A percentile compares a stretch with the other conserved stretches of the same genome.
These are phyloP conservation scores for Kluyveromyces sp. DNA, from an alignment of 1,139 yeast genomes.

Conservation along the genomic window DNA sequence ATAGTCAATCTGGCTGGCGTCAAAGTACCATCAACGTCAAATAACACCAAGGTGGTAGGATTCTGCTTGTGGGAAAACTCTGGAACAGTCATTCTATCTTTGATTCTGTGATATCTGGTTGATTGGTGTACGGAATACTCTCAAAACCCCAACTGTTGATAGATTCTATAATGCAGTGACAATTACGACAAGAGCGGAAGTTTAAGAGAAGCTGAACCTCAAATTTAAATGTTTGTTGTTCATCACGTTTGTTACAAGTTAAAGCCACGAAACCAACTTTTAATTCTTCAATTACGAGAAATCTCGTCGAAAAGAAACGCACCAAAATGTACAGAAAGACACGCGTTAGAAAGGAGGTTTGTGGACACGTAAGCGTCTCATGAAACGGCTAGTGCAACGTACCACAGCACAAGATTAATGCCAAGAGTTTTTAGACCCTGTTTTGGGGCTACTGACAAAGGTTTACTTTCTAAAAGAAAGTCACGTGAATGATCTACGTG, in stretches of 20 bases:
- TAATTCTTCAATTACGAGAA: not conserved
- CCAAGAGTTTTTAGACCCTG: too few species aligned
- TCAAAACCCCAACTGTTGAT: not conserved
- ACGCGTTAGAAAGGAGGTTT: not conserved
- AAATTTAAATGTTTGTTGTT: too few species aligned
- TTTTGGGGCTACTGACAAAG: too few species aligned
- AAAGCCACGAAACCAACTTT: not conserved
- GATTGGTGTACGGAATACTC: not conserved
- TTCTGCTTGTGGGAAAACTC: constrained; percentile 36
- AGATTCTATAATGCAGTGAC: too few species aligned
- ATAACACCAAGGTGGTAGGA: constrained; percentile 56
- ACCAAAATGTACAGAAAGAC: too few species aligned
- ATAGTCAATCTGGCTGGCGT: constrained; percentile 90
- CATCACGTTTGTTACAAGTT: not conserved
- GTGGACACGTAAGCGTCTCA: not conserved
- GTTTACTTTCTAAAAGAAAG: too few species aligned
- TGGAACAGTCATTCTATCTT: constrained; percentile 28
- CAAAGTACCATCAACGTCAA: constrained; percentile 97
- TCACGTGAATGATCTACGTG: too few species aligned
- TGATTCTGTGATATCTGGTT: constrained; percentile 2
- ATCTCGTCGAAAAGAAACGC: not conserved
- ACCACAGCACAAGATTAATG: too few species aligned
- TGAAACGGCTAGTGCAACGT: too few species aligned
- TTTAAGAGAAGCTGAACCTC: too few species aligned
- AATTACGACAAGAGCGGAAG: too few species aligned